Conservation (phyloP, 345 rosid genomes). For the Salix caprea region DNA sequence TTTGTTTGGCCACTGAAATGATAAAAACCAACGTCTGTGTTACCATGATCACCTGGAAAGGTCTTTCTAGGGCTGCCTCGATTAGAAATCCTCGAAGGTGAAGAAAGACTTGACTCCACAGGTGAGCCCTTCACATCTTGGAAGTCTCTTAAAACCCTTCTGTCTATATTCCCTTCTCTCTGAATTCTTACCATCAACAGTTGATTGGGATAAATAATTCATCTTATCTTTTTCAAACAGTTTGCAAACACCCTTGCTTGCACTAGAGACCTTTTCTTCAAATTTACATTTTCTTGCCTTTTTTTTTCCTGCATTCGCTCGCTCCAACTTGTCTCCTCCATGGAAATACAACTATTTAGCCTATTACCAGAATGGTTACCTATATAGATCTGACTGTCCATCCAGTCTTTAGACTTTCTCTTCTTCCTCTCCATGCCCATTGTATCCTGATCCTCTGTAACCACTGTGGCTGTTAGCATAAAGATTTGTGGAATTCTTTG, state of each 20-base stretch:
- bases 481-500: background rate
- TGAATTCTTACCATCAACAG: background rate
- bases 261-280: background rate
- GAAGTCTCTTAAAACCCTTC: background rate
- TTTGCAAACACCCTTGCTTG: background rate
- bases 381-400: background rate
- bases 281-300: background rate
- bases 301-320: background rate
- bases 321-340: background rate
- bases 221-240: background rate
- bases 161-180: background rate
- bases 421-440: background rate
- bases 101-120: slow-evolving; percentile 2
- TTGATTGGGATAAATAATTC: background rate
- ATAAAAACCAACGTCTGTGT: background rate
- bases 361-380: background rate
- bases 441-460: background rate
- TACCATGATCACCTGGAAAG: background rate
- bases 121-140: slow-evolving; percentile 4
- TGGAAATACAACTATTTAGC: background rate
- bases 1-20: background rate
- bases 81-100: background rate
- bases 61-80: background rate
- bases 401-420: background rate
- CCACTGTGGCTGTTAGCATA: background rate